Evolutionary conservation across 2,329 filamentous ascomycete species (phyloP), one percentile per base, ranked within the genome.

Genomic region (Calycina herbarum): DNA sequence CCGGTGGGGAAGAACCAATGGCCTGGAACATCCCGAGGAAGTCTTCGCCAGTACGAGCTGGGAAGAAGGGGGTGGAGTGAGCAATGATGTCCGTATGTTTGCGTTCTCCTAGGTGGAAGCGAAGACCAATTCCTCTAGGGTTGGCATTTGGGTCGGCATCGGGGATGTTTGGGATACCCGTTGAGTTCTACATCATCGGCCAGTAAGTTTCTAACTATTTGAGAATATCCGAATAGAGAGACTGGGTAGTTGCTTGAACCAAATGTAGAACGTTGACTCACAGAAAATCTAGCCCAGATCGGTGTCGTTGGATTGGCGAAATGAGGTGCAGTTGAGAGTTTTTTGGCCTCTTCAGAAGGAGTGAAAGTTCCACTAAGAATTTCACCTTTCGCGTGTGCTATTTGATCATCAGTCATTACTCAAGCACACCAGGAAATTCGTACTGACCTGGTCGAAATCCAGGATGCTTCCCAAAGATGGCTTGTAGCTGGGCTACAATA

Each of bases 71-170:
- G 0, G 81, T 82, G 0, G 80, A 82, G 74, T 87, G 84, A 0
- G 79, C 74, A 61, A 87, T 76, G 69, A 87, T 82, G 71, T 88
- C 85, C 1, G 84, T 86, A 74, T 87, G 85, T 24, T 78, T 73
- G 57, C 78, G 78, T 15, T 79, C 77, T 1, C 78, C 76, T 2
- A 84, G 78, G 20, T 79, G 69, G 73, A 85, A 85, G 1, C 83
- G 80, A 38, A 84, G 72, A 3, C 78, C 82, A 4, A 85, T 73
- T 29, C 82, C 83, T 6, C 79, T 79, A 0, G 83, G 83, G 66
- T 82, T 81, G 67, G 80, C 79, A 61, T 80, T 80, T 10, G 78
- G 69, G 57, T 82, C 79, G 5, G 76, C 79, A 71, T 85, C 83
- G 1, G 83, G 80, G 66, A 86, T 79, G 1, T 77, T 66, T 3